Percentiles rank a stretch among this genome's conserved stretches.
Evolutionary conservation across 345 rosid genomes (phyloP).

Genomic region (Corchorus capsularis): DNA sequence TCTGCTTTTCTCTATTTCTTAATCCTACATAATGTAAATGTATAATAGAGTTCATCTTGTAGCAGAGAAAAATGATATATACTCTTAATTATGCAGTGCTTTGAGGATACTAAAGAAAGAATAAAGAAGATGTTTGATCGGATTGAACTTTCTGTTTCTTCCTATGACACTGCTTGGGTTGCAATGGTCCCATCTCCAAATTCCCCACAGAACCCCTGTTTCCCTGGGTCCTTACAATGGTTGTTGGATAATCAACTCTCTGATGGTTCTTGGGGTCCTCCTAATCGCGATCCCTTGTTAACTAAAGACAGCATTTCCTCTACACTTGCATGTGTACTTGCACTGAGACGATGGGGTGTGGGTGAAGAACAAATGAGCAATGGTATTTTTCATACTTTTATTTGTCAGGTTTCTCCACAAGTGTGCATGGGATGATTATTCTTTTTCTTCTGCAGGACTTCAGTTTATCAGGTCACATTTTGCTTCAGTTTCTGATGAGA

Average conservation of each 20-base stretch:
- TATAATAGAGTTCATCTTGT: not conserved
- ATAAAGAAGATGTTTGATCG: slow-evolving; percentile 61
- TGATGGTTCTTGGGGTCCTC: slow-evolving; percentile 90
- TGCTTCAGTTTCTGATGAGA: slow-evolving; percentile 56
- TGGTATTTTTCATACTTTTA: slow-evolving; percentile 34
- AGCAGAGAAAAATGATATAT: not conserved
- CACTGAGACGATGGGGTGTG: slow-evolving; percentile 71
- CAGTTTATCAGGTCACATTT: slow-evolving; percentile 63
- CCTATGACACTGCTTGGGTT: slow-evolving; percentile 92
- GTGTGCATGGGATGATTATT: slow-evolving; percentile 13
- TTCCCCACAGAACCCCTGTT: slow-evolving; percentile 52
- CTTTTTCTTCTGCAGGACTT: slow-evolving; percentile 55
- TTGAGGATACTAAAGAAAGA: slow-evolving; percentile 50
- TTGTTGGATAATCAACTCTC: slow-evolving; percentile 66
- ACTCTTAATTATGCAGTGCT: slow-evolving; percentile 31
- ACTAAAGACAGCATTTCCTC: slow-evolving; percentile 67
- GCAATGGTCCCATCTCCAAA: slow-evolving; percentile 79
- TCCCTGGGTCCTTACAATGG: slow-evolving; percentile 76
- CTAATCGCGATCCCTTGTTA: slow-evolving; percentile 39
- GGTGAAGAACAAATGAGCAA: slow-evolving; percentile 67
- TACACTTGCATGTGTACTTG: slow-evolving; percentile 80
- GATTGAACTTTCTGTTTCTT: slow-evolving; percentile 65
- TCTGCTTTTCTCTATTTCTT: slow-evolving; percentile 8
- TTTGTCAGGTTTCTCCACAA: slow-evolving; percentile 2
- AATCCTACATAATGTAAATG: not conserved